phyloP scores from a whole-genome alignment of 129 eudicot species.

The Arctium lappa region DNA sequence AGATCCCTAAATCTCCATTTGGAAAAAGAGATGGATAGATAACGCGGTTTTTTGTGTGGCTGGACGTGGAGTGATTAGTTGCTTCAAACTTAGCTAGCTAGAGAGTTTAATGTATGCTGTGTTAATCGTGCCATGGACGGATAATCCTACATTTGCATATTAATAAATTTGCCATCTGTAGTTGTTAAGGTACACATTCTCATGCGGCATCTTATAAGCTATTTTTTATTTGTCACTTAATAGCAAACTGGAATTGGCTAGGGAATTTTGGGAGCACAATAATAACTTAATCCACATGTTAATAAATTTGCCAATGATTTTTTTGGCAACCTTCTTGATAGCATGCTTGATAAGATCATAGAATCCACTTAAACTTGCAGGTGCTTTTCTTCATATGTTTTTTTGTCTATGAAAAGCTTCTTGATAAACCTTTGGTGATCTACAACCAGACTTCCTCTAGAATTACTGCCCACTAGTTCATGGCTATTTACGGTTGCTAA shows the following conservation, averaged over 20 bases:
- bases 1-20: too few relatives aligned
- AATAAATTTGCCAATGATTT: not conserved
- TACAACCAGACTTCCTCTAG: not conserved
- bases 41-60: not conserved
- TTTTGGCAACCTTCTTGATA: not conserved
- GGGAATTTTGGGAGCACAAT: not conserved
- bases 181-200: not conserved
- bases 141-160: not conserved
- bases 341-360: not conserved
- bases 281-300: not conserved
- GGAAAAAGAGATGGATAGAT: too few relatives aligned
- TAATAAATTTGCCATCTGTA: not conserved
- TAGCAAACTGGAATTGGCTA: not conserved
- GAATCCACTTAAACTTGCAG: constrained; percentile 7
- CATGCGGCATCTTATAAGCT: not conserved
- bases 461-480: constrained; percentile 11
- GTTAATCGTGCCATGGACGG: not conserved
- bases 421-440: constrained; percentile 14
- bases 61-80: not conserved
- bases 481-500: constrained; percentile 16
- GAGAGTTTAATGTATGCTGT: not conserved
- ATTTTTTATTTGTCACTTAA: not conserved
- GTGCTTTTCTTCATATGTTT: not conserved
- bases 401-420: constrained; percentile 10
- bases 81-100: not conserved